Evolutionary conservation across 148 eudicot genomes (phyloP), one percentile per base, ranked within the genome.

Genomic region (Chenopodium album): DNA sequence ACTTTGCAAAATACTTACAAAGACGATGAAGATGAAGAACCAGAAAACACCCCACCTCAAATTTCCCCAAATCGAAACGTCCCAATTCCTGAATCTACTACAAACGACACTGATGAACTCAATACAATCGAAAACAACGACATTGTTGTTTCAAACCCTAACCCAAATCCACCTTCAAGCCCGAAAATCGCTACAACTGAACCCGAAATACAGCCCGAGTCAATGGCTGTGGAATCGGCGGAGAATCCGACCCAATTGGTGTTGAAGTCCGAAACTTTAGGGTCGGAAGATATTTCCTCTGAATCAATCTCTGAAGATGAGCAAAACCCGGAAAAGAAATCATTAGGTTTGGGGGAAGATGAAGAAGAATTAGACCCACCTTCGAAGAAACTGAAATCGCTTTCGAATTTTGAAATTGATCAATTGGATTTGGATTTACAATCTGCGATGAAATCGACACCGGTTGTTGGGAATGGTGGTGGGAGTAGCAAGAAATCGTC

Each of bases 301-400:
- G 87, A 82, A 75, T 85, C 87, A 54, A 52, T 85, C 4, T 82
- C 87, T 1, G 85, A 82, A 75, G 82, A 77, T 5, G 81, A 78
- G 70, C 84, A 67, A 31, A 79, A 83, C 62, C 66, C 47, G 13
- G 86, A 84, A 69, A 48, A 80, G 50, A 71, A 48, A 64, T 29
- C 66, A 70, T 29, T 75, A 72, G 78, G 47, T 32, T 70, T 62
- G 80, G 77, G 68, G 32, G 79, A 76, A 12, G 82, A 77, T 4
- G 81, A 77, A 11, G 79, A 75, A 41, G 78, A 77, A 19, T 14
- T 14, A 64, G 20, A 26, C 4, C 65, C 68, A 3, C 82, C 76
- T 62, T 62, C 28, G 14, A 75, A 64, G 86, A 78, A 37, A 79
- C 81, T 47, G 82, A 71, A 73, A 79, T 63, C 22, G 7, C 69